phyloP scores from a whole-genome alignment of 2,329 filamentous ascomycete species.

The Uncinocarpus reesii region DNA sequence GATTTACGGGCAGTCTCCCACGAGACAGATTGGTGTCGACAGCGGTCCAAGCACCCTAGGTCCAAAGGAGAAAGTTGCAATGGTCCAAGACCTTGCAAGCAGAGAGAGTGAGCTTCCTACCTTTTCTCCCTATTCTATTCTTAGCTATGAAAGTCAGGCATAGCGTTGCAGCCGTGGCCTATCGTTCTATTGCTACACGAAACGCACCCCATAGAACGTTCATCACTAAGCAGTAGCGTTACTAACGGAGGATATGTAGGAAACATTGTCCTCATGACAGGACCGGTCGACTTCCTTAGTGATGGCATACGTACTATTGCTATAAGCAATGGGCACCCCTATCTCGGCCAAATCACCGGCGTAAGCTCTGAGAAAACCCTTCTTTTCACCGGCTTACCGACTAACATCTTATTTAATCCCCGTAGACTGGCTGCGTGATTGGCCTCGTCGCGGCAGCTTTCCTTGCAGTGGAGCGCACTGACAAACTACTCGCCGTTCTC shows the following conservation, averaged over 20 bases:
- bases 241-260: constrained; percentile 17
- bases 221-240: no score
- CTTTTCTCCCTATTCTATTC: neutral
- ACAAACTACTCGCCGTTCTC: constrained; percentile 62
- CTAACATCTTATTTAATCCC: neutral
- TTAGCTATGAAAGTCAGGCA: no score
- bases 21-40: constrained; percentile 76
- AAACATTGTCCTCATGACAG: constrained; percentile 73
- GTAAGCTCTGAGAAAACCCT: constrained; percentile 21
- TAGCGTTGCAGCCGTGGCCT: neutral
- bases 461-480: constrained; percentile 51
- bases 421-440: constrained; percentile 67
- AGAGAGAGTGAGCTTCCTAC: constrained; percentile 46
- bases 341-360: constrained; percentile 38
- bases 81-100: constrained; percentile 58
- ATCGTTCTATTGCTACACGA: no score
- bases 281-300: constrained; percentile 63
- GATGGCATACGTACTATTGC: constrained; percentile 60
- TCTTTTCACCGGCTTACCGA: constrained; percentile 2
- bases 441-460: constrained; percentile 72
- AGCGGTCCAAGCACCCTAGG: constrained; percentile 50
- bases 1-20: constrained; percentile 49
- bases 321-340: constrained; percentile 65
- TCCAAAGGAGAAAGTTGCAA: constrained; percentile 45
- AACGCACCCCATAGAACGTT: no score